Evolutionary conservation across 2,329 filamentous ascomycete species (phyloP), one percentile per base, ranked within the genome.

Genomic region (Furcasterigmium furcatum): DNA sequence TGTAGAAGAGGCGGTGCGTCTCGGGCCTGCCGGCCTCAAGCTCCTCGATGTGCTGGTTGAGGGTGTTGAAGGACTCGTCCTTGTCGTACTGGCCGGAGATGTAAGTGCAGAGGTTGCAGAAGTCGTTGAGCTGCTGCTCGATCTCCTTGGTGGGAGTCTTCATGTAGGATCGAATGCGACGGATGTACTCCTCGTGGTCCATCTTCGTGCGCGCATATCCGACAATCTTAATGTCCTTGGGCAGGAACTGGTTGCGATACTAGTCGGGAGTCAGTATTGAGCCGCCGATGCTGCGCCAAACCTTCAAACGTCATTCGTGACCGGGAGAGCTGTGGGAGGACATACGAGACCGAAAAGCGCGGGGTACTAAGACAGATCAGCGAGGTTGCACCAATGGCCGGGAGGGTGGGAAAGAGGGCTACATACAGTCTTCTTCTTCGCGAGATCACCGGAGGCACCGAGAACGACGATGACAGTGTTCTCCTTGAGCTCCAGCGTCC

Each of bases 171-270:
- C 88, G 92, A 71, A 99, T 91, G 57, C 94, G 84, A 73, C 86
- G 88, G 65, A 97, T 80, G 76, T 88, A 97, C 70, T 99, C 94
- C 54, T 90, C 85, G 62, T 92, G 91, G 74, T 97, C 91, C 94
- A 99, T 99, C 79, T 96, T 96, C 59, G 94, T 99, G 66, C 94
- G 86, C 60, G 94, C 94, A 89, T 99, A 99, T 76, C 94, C 94
- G 61, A 99, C 84, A 66, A 99, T 96, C 71, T 85, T 88, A 72
- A 96, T 91, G 70, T 95, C 91, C 73, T 95, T 95, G 60, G 84
- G 94, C 43, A 99, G 88, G 77, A 97, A 99, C 72, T 96, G 92
- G 77, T 99, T 99, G 66, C 94, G 90, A 76, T 92, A 96, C 91
- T 96, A 64, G 35, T 43, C 41, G 42, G 18, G 32, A 21, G 18